Evolutionary conservation across 768 basidiomycete species (phyloP).

Genomic region (Leccinum subgranulosum): DNA sequence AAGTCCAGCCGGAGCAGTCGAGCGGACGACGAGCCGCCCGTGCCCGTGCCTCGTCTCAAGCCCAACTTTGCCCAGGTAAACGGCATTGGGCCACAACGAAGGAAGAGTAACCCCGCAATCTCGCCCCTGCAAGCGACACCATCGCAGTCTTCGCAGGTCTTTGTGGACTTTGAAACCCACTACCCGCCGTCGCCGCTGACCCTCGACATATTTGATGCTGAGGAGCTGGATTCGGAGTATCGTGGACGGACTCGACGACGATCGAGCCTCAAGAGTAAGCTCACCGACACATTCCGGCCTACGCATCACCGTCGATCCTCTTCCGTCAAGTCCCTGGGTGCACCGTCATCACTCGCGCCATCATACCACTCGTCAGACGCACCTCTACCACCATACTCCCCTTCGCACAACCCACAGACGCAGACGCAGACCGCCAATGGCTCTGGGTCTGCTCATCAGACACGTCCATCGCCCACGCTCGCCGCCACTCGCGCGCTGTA

Average conservation of each 20-base stretch:
- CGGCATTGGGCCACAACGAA: slow-evolving; percentile 32
- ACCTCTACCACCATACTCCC: slow-evolving; percentile 23
- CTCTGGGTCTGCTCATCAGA: slow-evolving; percentile 9
- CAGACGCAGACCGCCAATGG: slow-evolving; percentile 15
- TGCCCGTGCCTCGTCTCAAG: slow-evolving; percentile 31
- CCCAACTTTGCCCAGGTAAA: slow-evolving; percentile 23
- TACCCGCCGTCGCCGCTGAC: slow-evolving; percentile 30
- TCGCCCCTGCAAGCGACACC: slow-evolving; percentile 16
- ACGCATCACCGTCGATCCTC: slow-evolving; percentile 33
- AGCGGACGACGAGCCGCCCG: slow-evolving; percentile 27
- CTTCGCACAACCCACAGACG: slow-evolving; percentile 14
- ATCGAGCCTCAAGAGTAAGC: slow-evolving; percentile 31
- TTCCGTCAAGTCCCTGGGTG: slow-evolving; percentile 32
- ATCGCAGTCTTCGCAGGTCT: slow-evolving; percentile 27
- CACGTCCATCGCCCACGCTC: slow-evolving; percentile 24
- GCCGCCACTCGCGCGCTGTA: slow-evolving; percentile 51
- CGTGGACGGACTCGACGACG: slow-evolving; percentile 29
- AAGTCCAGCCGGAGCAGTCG: slow-evolving; percentile 30
- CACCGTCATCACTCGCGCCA: slow-evolving; percentile 26
- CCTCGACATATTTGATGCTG: slow-evolving; percentile 20
- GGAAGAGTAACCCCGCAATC: slow-evolving; percentile 51
- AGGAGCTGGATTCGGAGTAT: slow-evolving; percentile 23
- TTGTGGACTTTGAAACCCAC: slow-evolving; percentile 24
- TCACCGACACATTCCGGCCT: slow-evolving; percentile 31
- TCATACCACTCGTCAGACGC: slow-evolving; percentile 21